Evolutionary conservation across 148 eudicot species (phyloP).

Genomic region (Cornus suecica): DNA sequence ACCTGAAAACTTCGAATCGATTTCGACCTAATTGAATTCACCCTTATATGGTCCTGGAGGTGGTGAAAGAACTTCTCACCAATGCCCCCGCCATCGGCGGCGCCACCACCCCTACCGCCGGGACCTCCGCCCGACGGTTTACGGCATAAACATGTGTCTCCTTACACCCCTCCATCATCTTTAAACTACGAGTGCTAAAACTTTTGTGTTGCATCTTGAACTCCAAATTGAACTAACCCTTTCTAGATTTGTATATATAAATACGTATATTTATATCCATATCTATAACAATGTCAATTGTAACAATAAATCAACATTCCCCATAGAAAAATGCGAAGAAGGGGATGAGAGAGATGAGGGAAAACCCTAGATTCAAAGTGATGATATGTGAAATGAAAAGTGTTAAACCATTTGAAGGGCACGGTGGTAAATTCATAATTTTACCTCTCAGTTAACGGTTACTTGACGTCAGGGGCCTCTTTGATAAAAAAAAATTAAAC

Average conservation of each 20-base stretch:
- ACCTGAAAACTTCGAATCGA: conserved; percentile 23
- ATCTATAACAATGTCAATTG: neutral
- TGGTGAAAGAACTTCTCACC: conserved; percentile 60
- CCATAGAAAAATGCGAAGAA: too few relatives aligned
- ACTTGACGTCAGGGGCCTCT: too few relatives aligned
- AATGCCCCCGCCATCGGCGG: conserved; percentile 19
- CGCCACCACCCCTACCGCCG: conserved; percentile 14
- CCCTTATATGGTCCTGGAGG: conserved; percentile 66
- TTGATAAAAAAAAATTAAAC: too few relatives aligned
- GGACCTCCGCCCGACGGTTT: conserved; percentile 20
- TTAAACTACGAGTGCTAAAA: conserved; percentile 58
- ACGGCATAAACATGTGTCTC: conserved; percentile 44
- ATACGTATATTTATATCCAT: neutral
- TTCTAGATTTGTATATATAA: neutral
- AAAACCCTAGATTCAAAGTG: too few relatives aligned
- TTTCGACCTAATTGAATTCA: conserved; percentile 59
- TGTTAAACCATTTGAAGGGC: too few relatives aligned
- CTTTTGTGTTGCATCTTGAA: conserved; percentile 67
- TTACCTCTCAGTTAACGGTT: too few relatives aligned
- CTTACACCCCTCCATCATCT: conserved; percentile 56
- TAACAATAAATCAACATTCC: neutral
- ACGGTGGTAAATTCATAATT: too few relatives aligned
- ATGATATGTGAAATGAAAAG: too few relatives aligned
- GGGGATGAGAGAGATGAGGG: too few relatives aligned
- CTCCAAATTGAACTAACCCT: conserved; percentile 9